phyloP scores from a whole-genome alignment of 352 stramenopile genomes.

The Phytophthora pinifolia region DNA sequence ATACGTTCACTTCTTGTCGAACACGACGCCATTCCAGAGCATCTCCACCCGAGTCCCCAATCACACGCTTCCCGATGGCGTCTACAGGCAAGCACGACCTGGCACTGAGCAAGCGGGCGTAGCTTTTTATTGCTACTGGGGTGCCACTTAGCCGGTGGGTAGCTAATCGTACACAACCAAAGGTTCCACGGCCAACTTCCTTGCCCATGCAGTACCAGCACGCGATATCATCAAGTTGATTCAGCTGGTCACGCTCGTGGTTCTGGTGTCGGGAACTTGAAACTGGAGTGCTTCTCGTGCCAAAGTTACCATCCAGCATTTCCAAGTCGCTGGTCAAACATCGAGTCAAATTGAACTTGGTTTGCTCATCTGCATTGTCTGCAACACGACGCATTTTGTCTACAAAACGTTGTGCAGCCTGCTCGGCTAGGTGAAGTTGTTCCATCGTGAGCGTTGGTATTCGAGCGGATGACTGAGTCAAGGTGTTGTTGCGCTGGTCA shows the following conservation, averaged over 20 bases:
- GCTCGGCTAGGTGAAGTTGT: conserved; percentile 13
- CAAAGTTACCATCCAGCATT: background rate
- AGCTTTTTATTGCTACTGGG: conserved; percentile 67
- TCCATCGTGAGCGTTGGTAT: conserved; percentile 8
- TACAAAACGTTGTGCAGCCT: conserved; percentile 22
- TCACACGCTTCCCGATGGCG: conserved; percentile 3
- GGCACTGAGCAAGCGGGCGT: conserved; percentile 42
- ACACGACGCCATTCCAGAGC: conserved; percentile 63
- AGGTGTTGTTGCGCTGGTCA: conserved; percentile 14
- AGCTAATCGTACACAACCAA: conserved; percentile 48
- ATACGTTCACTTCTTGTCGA: conserved; percentile 51
- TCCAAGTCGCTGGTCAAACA: conserved; percentile 3
- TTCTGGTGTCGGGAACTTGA: conserved; percentile 3
- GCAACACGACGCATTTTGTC: conserved; percentile 19
- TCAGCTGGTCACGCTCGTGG: background rate
- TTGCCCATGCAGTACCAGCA: conserved; percentile 51
- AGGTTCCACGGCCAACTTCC: conserved; percentile 53
- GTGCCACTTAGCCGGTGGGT: conserved; percentile 44
- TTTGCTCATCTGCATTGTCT: conserved; percentile 12
- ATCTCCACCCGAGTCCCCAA: conserved; percentile 18
- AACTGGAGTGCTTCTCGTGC: background rate
- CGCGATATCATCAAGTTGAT: conserved; percentile 21
- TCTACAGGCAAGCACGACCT: conserved; percentile 32
- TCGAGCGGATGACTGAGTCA: background rate
- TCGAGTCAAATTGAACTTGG: conserved; percentile 10